Evolutionary conservation across 1,284 basidiomycete genomes (phyloP), one percentile per base, ranked within the genome.

Genomic region (Butyriboletus appendiculatus): DNA sequence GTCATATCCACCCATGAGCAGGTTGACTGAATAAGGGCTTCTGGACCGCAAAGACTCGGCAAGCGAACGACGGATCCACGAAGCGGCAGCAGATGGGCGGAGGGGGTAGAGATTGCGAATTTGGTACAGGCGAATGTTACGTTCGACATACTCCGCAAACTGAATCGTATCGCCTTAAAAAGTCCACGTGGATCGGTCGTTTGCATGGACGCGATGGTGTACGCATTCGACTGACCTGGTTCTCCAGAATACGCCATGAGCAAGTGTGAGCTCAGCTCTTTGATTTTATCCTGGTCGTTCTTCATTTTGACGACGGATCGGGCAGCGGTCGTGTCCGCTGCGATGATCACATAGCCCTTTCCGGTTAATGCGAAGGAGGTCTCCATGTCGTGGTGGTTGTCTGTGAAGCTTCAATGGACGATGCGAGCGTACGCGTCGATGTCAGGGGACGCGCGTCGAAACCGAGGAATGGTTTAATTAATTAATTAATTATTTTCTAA

Each of bases 271-370:
- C 92, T 89, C 35, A 99, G 81, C 33, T 84, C 81, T 75, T 95
- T 96, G 77, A 96, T 95, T 80, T 99, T 98, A 81, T 99, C 96
- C 76, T 95, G 92, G 75, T 98, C 94, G 32, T 83, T 75, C 79
- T 99, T 98, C 94, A 98, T 97, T 76, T 96, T 96, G 67, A 98
- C 88, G 73, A 99, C 95, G 22, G 93, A 96, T 56, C 92, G 84
- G 6, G 86, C 88, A 8, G 94, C 87, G 32, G 88, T 94, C 24
- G 88, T 95, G 75, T 99, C 96, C 26, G 94, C 89, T 4, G 95
- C 95, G 62, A 98, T 76, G 56, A 98, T 81, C 52, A 93, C 89
- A 75, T 92, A 98, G 67, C 88, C 95, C 69, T 96, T 96, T 51
- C 95, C 94, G 52, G 81, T 86, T 46, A 91, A 62, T 26, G 85